phyloP scores from a whole-genome alignment of 2,329 filamentous ascomycete species.

The Aspergillus amoenus region DNA sequence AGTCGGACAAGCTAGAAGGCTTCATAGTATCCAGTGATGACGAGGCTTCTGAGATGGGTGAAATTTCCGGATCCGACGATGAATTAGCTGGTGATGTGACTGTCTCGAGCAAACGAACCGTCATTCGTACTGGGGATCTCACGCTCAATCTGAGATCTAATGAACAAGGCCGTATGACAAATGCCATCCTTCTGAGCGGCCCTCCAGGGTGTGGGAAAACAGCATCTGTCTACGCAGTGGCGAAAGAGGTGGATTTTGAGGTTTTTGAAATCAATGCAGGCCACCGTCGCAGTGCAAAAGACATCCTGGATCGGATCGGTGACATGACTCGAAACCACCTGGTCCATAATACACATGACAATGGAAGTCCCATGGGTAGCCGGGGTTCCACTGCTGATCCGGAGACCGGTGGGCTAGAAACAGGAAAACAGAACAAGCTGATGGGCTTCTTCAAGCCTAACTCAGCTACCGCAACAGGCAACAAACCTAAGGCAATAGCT shows the following conservation, averaged over 20 bases:
- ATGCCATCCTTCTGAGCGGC: slow-evolving; percentile 84
- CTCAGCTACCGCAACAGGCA: slow-evolving; percentile 25
- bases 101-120: slow-evolving; percentile 36
- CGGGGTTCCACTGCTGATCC: slow-evolving; percentile 38
- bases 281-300: slow-evolving; percentile 79
- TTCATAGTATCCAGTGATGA: slow-evolving; percentile 81
- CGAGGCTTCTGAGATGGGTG: slow-evolving; percentile 67
- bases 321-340: slow-evolving; percentile 97
- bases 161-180: slow-evolving; percentile 58
- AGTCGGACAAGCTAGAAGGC: slow-evolving; percentile 69
- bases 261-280: slow-evolving; percentile 92
- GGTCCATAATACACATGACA: slow-evolving; percentile 57
- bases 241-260: slow-evolving; percentile 87
- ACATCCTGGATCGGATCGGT: slow-evolving; percentile 86
- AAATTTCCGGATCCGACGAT: slow-evolving; percentile 63
- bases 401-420: slow-evolving; percentile 59
- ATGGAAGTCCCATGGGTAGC: slow-evolving; percentile 23
- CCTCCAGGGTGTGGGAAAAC: slow-evolving; percentile 91
- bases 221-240: slow-evolving; percentile 85
- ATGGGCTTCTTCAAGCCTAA: slow-evolving; percentile 74
- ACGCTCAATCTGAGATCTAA: slow-evolving; percentile 32
- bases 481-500: slow-evolving; percentile 18
- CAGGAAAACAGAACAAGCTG: slow-evolving; percentile 75
- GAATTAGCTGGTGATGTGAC: slow-evolving; percentile 43
- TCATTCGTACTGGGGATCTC: slow-evolving; percentile 43